Evolutionary conservation across 805 yeast genomes (phyloP).

Genomic region (Tetrapisispora pingtungensis): DNA sequence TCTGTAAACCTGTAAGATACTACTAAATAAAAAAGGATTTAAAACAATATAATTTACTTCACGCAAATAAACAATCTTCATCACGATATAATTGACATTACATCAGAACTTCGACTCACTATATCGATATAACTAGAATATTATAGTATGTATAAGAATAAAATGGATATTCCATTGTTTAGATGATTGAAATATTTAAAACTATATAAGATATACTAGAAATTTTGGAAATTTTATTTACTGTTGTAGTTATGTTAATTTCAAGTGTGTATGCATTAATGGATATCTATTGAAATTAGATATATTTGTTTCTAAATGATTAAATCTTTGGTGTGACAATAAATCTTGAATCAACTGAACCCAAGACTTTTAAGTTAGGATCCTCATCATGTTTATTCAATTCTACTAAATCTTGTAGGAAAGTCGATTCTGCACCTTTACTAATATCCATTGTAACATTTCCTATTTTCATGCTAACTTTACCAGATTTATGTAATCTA

Average conservation of each 20-base stretch:
- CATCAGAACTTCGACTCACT: too few relatives aligned
- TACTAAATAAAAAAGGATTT: too few relatives aligned
- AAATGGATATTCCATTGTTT: too few relatives aligned
- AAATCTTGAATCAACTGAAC: constrained; percentile 45
- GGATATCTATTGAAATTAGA: background rate
- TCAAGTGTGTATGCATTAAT: background rate
- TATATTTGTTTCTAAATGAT: background rate
- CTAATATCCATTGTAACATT: constrained; percentile 56
- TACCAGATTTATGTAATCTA: constrained; percentile 77
- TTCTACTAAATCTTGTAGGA: constrained; percentile 63
- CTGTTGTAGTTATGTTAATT: background rate
- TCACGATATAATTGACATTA: too few relatives aligned
- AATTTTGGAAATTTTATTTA: too few relatives aligned
- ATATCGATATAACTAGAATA: too few relatives aligned
- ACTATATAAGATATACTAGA: background rate
- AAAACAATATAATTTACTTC: too few relatives aligned
- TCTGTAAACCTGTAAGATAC: too few relatives aligned
- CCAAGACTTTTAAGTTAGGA: constrained; percentile 39
- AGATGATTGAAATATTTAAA: too few relatives aligned
- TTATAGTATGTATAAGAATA: too few relatives aligned
- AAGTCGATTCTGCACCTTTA: constrained; percentile 57
- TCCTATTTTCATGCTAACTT: constrained; percentile 64
- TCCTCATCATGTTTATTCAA: constrained; percentile 37
- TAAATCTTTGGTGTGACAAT: constrained; percentile 46
- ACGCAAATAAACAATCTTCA: too few relatives aligned